Evolutionary conservation across 805 yeast species (phyloP), one percentile per base, ranked within the genome.

Genomic region (Yarrowia porcina): DNA sequence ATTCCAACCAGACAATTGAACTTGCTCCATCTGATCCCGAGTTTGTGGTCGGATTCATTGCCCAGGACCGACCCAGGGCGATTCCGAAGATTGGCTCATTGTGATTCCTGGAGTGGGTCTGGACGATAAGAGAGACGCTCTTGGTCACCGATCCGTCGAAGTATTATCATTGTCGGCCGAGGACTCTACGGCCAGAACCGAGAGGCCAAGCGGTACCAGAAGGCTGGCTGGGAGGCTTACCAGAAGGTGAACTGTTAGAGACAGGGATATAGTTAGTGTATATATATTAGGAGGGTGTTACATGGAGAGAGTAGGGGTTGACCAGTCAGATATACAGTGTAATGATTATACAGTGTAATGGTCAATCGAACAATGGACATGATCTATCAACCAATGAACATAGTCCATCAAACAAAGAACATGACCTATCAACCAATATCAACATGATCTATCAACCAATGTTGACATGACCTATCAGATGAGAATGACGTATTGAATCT

Each of bases 71-170:
- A 64, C 69, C 92, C 15, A 80, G 45, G 86, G 82, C 2, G 94
- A 86, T 69, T 94, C 93, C 1, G 92, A 88, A 70, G 99, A 94
- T 76, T 94, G 97, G 97, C 76, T 94, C 41, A 84, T 92, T 64
- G 86, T 94, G 94, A 93, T 98, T 0, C 99, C 99, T 0, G 99
- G 99, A 66, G 99, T 94, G 39, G 98, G 98, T 2, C 81, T 94
- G 60, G 99, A 93, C 72, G 98, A 93, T 72, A 94, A 88, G 74
- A 97, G 98, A 15, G 99, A 94, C 73, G 84, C 87, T 1, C 80
- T 94, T 65, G 99, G 99, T 23, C 99, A 94, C 75, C 83, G 99
- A 74, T 85, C 97, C 5, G 98, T 93, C 3, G 84, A 83, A 66
- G 90, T 74, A 83, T 94, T 57, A 92, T 94, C 64, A 94, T 94